A percentile compares a stretch with the other conserved stretches of the same genome.
Evolutionary conservation across 257 asterid species (phyloP).

Genomic region (Solanum lignicaule): DNA sequence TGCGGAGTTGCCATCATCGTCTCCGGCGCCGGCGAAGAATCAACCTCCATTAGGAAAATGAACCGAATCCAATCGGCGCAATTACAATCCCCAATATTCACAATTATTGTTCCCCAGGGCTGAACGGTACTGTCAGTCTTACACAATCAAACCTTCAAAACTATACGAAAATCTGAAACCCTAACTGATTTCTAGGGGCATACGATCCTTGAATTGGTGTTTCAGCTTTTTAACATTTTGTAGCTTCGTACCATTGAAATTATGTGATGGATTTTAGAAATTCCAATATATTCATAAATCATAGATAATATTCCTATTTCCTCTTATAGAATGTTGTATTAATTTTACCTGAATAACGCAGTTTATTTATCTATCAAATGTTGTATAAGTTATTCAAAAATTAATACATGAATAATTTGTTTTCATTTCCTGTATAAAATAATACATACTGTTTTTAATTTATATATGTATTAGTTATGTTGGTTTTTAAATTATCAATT

Average conservation of each 20-base stretch:
- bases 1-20: constrained; percentile 13
- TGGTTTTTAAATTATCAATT: no score
- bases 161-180: background rate
- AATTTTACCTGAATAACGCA: no score
- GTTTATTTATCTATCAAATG: no score
- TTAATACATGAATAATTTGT: no score
- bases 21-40: constrained; percentile 25
- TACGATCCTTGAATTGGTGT: background rate
- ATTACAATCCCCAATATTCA: background rate
- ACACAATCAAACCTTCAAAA: background rate
- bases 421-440: no score
- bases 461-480: no score
- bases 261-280: background rate
- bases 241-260: background rate
- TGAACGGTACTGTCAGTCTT: background rate
- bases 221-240: background rate
- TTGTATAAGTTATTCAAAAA: no score
- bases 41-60: constrained; percentile 52
- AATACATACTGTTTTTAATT: no score
- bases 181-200: background rate
- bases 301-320: background rate
- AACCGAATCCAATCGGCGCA: constrained; percentile 51
- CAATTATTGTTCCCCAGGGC: background rate
- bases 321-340: no score
- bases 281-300: background rate